A percentile compares a stretch with the other conserved stretches of the same genome.
Conservation (phyloP, 2,329 filamentous ascomycete species). For the Hirsutella thompsonii region DNA sequence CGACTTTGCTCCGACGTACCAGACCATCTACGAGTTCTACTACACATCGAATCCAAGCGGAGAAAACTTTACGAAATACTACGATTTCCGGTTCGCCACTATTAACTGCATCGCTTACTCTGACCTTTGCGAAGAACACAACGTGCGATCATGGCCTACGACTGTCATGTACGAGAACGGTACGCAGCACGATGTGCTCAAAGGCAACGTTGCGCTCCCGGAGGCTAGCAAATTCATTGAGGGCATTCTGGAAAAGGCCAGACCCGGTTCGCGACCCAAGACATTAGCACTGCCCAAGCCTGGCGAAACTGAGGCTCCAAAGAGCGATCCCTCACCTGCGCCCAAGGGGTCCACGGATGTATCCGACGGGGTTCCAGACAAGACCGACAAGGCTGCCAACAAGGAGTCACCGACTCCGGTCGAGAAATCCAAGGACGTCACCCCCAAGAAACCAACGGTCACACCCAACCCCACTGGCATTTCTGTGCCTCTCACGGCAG, state of each 20-base stretch:
- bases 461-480: slow-evolving; percentile 64
- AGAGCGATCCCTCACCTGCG: slow-evolving; percentile 10
- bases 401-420: slow-evolving; percentile 11
- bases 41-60: slow-evolving; percentile 65
- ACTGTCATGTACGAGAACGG: slow-evolving; percentile 74
- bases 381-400: background rate
- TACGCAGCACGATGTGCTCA: slow-evolving; percentile 46
- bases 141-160: slow-evolving; percentile 60
- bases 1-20: slow-evolving; percentile 69
- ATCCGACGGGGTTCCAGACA: background rate
- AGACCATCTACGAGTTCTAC: slow-evolving; percentile 93
- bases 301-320: slow-evolving; percentile 41
- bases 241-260: slow-evolving; percentile 59
- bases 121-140: slow-evolving; percentile 60
- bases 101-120: slow-evolving; percentile 78
- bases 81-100: slow-evolving; percentile 77
- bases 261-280: slow-evolving; percentile 66
- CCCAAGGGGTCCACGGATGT: slow-evolving; percentile 3
- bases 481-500: slow-evolving; percentile 64
- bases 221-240: slow-evolving; percentile 61
- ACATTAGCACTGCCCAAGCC: slow-evolving; percentile 56
- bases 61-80: slow-evolving; percentile 62
- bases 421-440: slow-evolving; percentile 16
- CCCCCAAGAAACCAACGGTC: slow-evolving; percentile 34
- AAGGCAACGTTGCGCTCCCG: slow-evolving; percentile 55